Evolutionary conservation across 805 yeast species (phyloP).

Genomic region (Hanseniaspora meyeri): DNA sequence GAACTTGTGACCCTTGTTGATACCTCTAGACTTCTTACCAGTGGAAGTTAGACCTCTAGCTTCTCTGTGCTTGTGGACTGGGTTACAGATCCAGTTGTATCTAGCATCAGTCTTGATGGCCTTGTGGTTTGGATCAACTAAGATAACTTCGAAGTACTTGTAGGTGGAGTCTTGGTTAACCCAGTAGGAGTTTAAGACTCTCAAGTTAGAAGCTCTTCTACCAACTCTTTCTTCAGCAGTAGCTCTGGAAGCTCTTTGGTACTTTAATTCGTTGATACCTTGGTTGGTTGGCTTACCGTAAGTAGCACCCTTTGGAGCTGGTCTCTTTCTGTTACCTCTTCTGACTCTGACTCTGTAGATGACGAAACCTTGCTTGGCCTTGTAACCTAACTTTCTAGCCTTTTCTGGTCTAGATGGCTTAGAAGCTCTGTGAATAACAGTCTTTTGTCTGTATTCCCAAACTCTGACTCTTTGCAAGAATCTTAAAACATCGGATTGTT

Average conservation of each 20-base stretch:
- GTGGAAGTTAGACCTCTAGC: conserved; percentile 96
- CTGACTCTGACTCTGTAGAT: conserved; percentile 98
- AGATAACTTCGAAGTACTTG: conserved; percentile 97
- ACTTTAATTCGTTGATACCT: conserved; percentile 98
- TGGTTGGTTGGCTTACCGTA: conserved; percentile 99
- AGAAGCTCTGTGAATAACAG: conserved; percentile 95
- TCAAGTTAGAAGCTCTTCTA: conserved; percentile 95
- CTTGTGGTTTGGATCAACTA: conserved; percentile 94
- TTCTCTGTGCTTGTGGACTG: conserved; percentile 99
- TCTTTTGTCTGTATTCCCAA: conserved; percentile 99
- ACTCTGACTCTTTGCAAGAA: conserved; percentile 99
- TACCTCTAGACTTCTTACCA: conserved; percentile 99
- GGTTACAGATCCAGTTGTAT: conserved; percentile 99
- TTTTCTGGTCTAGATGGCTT: conserved; percentile 99
- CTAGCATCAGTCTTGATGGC: conserved; percentile 98
- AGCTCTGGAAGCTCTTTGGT: conserved; percentile 95
- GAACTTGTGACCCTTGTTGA: conserved; percentile 99
- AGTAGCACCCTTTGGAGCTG: conserved; percentile 99
- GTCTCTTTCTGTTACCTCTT: conserved; percentile 99
- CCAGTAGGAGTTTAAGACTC: conserved; percentile 99
- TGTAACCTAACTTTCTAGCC: conserved; percentile 99
- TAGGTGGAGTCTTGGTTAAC: conserved; percentile 98
- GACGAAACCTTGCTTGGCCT: conserved; percentile 99
- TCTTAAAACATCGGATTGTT: conserved; percentile 98
- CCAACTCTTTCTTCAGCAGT: conserved; percentile 99